phyloP scores from a whole-genome alignment of 2,329 filamentous ascomycete species.

The Colletotrichum coccodes region DNA sequence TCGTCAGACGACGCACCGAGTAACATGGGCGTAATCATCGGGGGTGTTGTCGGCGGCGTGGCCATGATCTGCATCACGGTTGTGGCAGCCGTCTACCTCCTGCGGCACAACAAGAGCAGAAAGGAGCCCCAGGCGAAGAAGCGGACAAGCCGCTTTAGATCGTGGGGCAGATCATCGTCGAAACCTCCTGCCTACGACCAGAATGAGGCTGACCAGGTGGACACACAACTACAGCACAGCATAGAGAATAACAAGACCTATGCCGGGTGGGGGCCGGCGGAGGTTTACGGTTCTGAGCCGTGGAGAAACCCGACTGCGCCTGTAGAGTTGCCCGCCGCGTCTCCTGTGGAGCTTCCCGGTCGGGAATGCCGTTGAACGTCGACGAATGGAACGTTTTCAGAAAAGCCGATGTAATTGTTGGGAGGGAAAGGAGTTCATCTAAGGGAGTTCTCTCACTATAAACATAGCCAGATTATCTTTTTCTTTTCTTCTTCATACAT shows the following conservation, averaged over 20 bases:
- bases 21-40: constrained; percentile 45
- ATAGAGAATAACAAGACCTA: neutral
- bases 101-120: constrained; percentile 20
- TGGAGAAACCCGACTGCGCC: neutral
- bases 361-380: neutral
- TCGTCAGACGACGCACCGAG: constrained; percentile 20
- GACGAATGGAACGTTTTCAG: neutral
- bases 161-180: neutral
- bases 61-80: constrained; percentile 44
- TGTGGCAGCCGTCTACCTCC: constrained; percentile 34
- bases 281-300: neutral
- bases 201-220: neutral
- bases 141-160: neutral
- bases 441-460: neutral
- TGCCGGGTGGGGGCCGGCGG: neutral
- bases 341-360: neutral
- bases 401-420: neutral
- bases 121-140: neutral
- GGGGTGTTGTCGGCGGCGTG: constrained; percentile 46
- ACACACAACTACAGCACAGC: neutral
- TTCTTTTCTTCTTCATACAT: too few relatives aligned
- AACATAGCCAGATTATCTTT: neutral
- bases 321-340: neutral
- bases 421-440: neutral
- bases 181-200: neutral